Evolutionary conservation across 2,329 filamentous ascomycete genomes (phyloP), one percentile per base, ranked within the genome.

Genomic region (Hypocrella siamensis): DNA sequence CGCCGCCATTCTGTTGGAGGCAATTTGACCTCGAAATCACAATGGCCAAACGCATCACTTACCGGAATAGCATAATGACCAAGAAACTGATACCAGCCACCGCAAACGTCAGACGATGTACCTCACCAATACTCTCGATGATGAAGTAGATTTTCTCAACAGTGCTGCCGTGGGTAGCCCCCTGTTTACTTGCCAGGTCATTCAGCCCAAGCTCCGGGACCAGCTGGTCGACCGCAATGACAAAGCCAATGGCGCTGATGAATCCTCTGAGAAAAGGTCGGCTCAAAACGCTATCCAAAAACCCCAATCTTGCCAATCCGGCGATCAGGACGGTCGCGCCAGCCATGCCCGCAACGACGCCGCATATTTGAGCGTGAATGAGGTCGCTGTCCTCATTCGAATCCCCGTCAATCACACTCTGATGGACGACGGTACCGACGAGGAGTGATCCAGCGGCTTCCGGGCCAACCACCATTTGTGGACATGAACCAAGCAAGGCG

Each of bases 241-340:
- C 86, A 34, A 94, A 82, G 30, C 90, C 90, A 49, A 98, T 92
- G 31, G 90, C 90, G 35, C 83, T 93, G 56, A 98, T 94, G 58
- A 98, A 98, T 1, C 90, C 90, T 37, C 90, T 69, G 34, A 96
- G 58, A 45, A 98, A 96, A 1, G 90, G 90, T 21, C 84, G 70
- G 43, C 86, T 94, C 22, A 98, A 66, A 9, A 98, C 86, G 46
- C 84, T 93, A 49, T 98, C 90, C 38, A 98, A 56, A 46, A 96
- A 98, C 0, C 90, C 90, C 4, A 98, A 61, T 11, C 90, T 70
- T 17, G 81, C 80, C 17, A 93, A 51, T 1, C 90, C 90, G 11
- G 86, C 84, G 30, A 84, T 63, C n/a, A 96, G 67, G 28, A 96
- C 88, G 43, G 86, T 84, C 2, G 78, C 76, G 4, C 88, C 90